phyloP scores from a whole-genome alignment of 345 rosid genomes.

The Eucalyptus melliodora region DNA sequence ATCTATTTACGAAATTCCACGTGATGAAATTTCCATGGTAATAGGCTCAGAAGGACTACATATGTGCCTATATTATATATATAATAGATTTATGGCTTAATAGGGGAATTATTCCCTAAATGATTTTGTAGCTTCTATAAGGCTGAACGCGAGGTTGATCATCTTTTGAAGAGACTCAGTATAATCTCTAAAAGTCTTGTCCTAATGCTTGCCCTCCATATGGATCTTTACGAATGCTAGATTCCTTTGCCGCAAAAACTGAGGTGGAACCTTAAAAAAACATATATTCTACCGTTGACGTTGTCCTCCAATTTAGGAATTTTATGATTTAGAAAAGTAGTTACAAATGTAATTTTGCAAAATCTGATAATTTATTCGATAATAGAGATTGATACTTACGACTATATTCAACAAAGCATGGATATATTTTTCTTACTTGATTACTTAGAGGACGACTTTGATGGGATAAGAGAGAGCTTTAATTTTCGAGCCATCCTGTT shows the following conservation, averaged over 20 bases:
- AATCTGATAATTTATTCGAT: background rate
- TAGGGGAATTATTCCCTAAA: background rate
- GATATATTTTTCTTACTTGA: background rate
- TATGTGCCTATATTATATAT: accelerated
- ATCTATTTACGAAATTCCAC: accelerated
- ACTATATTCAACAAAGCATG: background rate
- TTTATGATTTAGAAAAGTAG: background rate
- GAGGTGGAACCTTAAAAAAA: background rate
- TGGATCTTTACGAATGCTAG: background rate
- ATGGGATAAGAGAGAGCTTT: background rate
- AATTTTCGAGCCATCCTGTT: background rate
- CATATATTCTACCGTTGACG: background rate
- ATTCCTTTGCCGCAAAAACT: background rate
- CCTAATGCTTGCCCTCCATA: background rate
- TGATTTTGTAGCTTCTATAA: background rate
- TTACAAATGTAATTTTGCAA: background rate
- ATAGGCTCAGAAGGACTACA: background rate
- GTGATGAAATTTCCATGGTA: accelerated
- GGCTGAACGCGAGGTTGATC: background rate
- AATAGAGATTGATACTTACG: background rate
- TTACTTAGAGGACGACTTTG: background rate
- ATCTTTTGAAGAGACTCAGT: background rate
- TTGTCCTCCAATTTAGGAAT: background rate
- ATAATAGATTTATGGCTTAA: background rate
- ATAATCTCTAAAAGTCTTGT: background rate